These are phyloP conservation scores for Hagleromyces aurorensis DNA, from an alignment of 805 yeast genomes.

Conservation along the genomic window DNA sequence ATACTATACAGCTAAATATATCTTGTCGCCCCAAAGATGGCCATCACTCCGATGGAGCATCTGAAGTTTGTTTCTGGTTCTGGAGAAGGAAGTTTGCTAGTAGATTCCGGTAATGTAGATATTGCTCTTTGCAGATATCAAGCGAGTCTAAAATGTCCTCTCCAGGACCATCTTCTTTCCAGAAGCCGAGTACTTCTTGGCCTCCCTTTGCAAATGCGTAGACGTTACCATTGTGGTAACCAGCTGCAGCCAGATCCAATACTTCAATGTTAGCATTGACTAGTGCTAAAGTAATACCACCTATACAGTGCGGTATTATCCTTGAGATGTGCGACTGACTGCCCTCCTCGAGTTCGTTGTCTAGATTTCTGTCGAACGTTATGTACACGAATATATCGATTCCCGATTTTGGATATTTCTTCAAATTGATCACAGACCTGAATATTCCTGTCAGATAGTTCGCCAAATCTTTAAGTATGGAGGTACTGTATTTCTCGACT, in stretches of 20 bases:
- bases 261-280: conserved; percentile 81
- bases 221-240: conserved; percentile 38
- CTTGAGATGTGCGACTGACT: conserved; percentile 27
- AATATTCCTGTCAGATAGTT: conserved; percentile 33
- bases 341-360: conserved; percentile 31
- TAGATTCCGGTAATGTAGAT: conserved; percentile 14
- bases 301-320: conserved; percentile 34
- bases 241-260: conserved; percentile 66
- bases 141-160: conserved; percentile 25
- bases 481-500: conserved; percentile 18
- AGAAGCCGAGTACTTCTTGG: conserved; percentile 52
- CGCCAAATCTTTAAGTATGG: conserved; percentile 36
- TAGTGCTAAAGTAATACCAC: conserved; percentile 56
- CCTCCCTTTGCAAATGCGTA: conserved; percentile 48
- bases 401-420: conserved; percentile 83
- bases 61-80: conserved; percentile 1
- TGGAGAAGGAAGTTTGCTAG: conserved; percentile 17
- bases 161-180: conserved; percentile 37
- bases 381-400: conserved; percentile 71
- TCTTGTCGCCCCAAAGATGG: too few relatives aligned
- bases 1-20: too few relatives aligned
- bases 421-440: conserved; percentile 37
- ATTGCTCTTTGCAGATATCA: conserved; percentile 36
- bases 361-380: conserved; percentile 30
- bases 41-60: too few relatives aligned